A percentile compares a stretch with the other conserved stretches of the same genome.
Conservation (phyloP, 805 yeast genomes). For the Starmerella geochares region DNA sequence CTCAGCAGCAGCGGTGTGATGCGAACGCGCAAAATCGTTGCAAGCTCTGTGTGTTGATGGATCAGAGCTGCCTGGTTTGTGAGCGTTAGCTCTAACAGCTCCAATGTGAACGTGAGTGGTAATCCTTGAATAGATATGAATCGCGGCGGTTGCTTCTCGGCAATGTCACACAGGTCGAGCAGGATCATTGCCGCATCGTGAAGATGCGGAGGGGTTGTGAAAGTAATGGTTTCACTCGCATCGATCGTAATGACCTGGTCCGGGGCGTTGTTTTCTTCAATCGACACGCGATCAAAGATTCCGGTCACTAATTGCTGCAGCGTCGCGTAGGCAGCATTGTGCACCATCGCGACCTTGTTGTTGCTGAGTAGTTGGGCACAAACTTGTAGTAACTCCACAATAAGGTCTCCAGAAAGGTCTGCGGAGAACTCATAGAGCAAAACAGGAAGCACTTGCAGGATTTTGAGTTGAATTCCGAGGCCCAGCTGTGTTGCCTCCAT, state of each 20-base stretch:
- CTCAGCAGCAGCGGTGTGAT: conserved; percentile 69
- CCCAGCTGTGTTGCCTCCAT: conserved; percentile 66
- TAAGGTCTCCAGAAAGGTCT: conserved; percentile 44
- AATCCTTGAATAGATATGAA: conserved; percentile 45
- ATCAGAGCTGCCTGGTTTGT: conserved; percentile 53
- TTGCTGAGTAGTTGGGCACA: conserved; percentile 63
- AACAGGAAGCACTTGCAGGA: conserved; percentile 71
- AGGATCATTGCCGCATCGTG: conserved; percentile 64
- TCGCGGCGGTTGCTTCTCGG: conserved; percentile 47
- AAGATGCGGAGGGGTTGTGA: conserved; percentile 42
- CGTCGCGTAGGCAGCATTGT: conserved; percentile 88
- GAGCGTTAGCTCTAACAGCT: conserved; percentile 69
- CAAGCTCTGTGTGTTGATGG: conserved; percentile 50
- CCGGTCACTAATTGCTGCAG: conserved; percentile 73
- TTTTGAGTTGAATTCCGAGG: conserved; percentile 73
- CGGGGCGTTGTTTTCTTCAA: conserved; percentile 11
- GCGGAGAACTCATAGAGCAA: conserved; percentile 55
- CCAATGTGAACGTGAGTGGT: conserved; percentile 63
- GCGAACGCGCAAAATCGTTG: conserved; percentile 52
- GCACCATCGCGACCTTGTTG: conserved; percentile 64
- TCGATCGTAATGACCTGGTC: conserved; percentile 13
- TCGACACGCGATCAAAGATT: conserved; percentile 58
- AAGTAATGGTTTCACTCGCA: conserved; percentile 34
- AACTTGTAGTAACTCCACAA: conserved; percentile 52
- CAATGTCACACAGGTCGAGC: conserved; percentile 58